Conservation (phyloP, 495 filamentous ascomycete genomes). For the Pyronema omphalodes region DNA sequence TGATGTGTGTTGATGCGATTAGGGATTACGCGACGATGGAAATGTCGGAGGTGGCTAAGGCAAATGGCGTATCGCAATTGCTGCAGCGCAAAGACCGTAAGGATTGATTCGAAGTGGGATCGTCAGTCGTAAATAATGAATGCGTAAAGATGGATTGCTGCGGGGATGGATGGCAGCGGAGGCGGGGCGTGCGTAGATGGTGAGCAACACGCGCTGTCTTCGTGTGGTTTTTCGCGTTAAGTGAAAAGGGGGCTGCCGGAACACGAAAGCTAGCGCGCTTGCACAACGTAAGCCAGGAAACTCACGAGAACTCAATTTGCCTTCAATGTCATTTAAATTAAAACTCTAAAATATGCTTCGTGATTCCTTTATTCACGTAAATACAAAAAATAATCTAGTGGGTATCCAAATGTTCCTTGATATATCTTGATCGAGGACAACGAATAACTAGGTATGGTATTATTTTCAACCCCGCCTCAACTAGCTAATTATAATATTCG, state of each 20-base stretch:
- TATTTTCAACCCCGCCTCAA: neutral
- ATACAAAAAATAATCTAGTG: neutral
- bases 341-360: too few species aligned
- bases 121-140: constrained; percentile 1
- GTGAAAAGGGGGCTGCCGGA: neutral
- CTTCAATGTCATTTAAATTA: neutral
- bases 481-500: neutral
- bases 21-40: neutral
- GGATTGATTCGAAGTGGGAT: neutral
- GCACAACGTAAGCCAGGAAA: neutral
- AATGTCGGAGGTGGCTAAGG: too few species aligned
- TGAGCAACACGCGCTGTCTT: neutral
- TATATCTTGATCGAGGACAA: neutral
- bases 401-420: neutral
- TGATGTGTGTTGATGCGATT: neutral
- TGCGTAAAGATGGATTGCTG: neutral
- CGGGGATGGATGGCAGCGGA: too few species aligned
- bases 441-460: neutral
- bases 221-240: neutral
- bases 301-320: neutral
- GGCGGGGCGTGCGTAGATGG: too few species aligned
- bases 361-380: neutral
- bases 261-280: neutral
- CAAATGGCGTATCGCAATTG: too few species aligned
- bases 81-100: too few species aligned